These are phyloP conservation scores for Lactarius pseudohatsudake DNA, from an alignment of 768 basidiomycete species.

Conservation along the genomic window DNA sequence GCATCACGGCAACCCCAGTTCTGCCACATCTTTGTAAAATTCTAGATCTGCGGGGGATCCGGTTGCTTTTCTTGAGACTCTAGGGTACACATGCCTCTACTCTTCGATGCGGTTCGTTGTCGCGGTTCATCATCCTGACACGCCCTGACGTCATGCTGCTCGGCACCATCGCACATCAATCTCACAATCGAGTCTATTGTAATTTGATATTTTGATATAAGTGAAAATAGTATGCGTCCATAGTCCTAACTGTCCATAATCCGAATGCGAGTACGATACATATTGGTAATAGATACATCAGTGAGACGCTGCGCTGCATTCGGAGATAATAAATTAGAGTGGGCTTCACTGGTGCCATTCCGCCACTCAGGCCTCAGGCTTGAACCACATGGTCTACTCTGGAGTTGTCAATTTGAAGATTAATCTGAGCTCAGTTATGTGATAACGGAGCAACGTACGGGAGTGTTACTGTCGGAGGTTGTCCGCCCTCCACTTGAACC, in stretches of 20 bases:
- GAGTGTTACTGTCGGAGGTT: constrained; percentile 46
- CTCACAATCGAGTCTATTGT: constrained; percentile 4
- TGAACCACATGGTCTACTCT: constrained; percentile 18
- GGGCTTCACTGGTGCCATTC: constrained; percentile 3
- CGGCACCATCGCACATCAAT: constrained; percentile 18
- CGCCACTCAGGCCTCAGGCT: neutral
- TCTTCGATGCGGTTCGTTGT: neutral
- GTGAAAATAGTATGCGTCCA: constrained; percentile 11
- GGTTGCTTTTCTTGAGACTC: neutral
- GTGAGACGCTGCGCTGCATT: constrained; percentile 2
- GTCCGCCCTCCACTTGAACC: constrained; percentile 46
- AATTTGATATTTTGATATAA: constrained; percentile 16
- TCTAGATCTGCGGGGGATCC: constrained; percentile 13
- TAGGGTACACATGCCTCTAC: neutral
- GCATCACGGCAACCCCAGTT: constrained; percentile 17
- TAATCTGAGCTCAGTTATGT: neutral
- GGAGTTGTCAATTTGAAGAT: neutral
- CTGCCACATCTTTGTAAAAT: constrained; percentile 2
- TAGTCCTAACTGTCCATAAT: constrained; percentile 11
- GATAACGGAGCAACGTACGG: constrained; percentile 50
- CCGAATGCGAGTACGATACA: constrained; percentile 19
- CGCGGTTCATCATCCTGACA: neutral
- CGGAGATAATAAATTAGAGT: neutral
- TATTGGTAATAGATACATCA: constrained; percentile 15
- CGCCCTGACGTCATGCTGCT: constrained; percentile 24